Percentiles rank a stretch among this genome's conserved stretches.
These are phyloP conservation scores for Gossypium davidsonii DNA, from an alignment of 441 rosid genomes.

Conservation along the genomic window DNA sequence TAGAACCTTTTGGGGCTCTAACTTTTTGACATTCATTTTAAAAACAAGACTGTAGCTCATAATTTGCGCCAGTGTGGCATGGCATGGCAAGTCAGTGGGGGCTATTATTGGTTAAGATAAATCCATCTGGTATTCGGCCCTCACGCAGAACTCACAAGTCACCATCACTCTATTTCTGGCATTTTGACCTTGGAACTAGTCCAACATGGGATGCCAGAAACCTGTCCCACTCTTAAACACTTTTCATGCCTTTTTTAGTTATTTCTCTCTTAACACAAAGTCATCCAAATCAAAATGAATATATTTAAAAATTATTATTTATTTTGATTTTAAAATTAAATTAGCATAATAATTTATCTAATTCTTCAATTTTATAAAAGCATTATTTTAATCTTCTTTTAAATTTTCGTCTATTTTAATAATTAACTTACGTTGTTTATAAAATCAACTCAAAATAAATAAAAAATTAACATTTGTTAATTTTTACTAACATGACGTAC, in stretches of 20 bases:
- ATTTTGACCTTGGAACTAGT: neutral
- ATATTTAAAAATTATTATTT: too few species aligned
- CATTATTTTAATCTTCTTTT: too few species aligned
- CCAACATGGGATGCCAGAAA: neutral
- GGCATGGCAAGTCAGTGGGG: neutral
- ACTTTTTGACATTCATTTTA: neutral
- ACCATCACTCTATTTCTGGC: neutral
- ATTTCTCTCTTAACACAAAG: too few species aligned
- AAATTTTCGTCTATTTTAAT: too few species aligned
- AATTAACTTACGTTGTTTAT: rapidly evolving
- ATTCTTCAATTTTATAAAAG: too few species aligned
- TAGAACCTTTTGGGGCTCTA: neutral
- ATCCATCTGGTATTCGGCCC: neutral
- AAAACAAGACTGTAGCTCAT: neutral
- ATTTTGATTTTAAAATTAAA: too few species aligned
- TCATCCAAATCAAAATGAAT: too few species aligned
- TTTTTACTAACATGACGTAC: too few species aligned
- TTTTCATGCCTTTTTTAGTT: neutral
- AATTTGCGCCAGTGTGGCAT: neutral
- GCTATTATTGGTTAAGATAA: neutral
- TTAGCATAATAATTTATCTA: too few species aligned
- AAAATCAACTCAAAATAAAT: too few species aligned
- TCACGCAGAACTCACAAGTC: neutral
- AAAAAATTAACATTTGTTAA: too few species aligned
- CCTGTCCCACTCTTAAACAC: neutral